Percentiles rank a stretch among this genome's conserved stretches.
These are phyloP conservation scores for Colletotrichum sublineola DNA, from an alignment of 2,329 filamentous ascomycete genomes.

Conservation along the genomic window DNA sequence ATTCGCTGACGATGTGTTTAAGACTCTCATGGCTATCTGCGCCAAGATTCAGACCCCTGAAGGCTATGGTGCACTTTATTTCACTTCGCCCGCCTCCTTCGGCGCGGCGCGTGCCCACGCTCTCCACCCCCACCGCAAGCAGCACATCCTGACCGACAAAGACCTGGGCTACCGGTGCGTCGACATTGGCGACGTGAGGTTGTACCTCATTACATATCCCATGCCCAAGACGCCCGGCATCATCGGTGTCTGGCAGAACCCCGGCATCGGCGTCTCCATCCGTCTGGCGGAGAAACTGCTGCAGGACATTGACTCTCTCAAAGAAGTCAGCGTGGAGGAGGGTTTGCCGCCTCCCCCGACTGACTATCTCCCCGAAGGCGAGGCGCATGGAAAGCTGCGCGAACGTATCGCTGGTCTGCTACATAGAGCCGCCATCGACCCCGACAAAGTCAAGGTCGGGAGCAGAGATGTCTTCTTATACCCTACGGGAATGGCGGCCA, in stretches of 20 bases:
- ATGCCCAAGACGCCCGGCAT: slow-evolving; percentile 52
- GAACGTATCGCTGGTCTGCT: slow-evolving; percentile 58
- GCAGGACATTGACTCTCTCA: slow-evolving; percentile 50
- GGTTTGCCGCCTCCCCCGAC: slow-evolving; percentile 53
- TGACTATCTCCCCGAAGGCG: slow-evolving; percentile 53
- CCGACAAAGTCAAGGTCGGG: slow-evolving; percentile 45
- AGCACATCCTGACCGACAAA: slow-evolving; percentile 50
- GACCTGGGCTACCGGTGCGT: slow-evolving; percentile 57
- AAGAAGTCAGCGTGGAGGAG: slow-evolving; percentile 50
- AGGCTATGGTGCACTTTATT: slow-evolving; percentile 47
- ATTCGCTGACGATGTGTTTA: slow-evolving; percentile 37
- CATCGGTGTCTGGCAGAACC: slow-evolving; percentile 60
- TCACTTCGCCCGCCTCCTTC: slow-evolving; percentile 48
- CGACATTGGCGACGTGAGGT: slow-evolving; percentile 56
- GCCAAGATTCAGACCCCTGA: slow-evolving; percentile 48
- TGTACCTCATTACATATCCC: slow-evolving; percentile 61
- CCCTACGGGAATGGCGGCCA: slow-evolving; percentile 66
- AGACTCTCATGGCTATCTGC: slow-evolving; percentile 54
- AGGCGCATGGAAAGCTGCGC: slow-evolving; percentile 55
- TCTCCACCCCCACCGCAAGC: slow-evolving; percentile 52
- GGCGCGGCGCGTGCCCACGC: slow-evolving; percentile 48
- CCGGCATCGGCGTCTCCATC: slow-evolving; percentile 61
- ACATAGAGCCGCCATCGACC: slow-evolving; percentile 55
- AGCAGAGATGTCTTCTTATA: slow-evolving; percentile 65
- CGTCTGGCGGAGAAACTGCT: slow-evolving; percentile 61